A percentile compares a stretch with the other conserved stretches of the same genome.
Evolutionary conservation across 2,329 filamentous ascomycete genomes (phyloP).

Genomic region (Apiospora hydei): DNA sequence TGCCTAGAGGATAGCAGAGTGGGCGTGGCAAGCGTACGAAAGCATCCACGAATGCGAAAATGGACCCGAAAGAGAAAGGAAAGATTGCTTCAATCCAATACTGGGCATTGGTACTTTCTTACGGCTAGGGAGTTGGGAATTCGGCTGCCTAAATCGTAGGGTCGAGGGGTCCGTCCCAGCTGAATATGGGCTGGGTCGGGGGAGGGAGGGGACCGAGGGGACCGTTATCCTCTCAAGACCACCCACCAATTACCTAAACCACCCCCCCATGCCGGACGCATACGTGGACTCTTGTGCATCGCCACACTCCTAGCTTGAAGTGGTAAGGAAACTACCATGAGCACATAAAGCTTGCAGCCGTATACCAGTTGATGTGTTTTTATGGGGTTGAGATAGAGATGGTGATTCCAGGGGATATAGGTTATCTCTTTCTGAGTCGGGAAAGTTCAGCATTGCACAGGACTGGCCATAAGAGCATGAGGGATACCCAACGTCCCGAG

Average conservation of each 20-base stretch:
- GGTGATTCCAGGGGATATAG: too few relatives aligned
- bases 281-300: constrained; percentile 21
- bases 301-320: constrained; percentile 15
- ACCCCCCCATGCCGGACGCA: constrained; percentile 1
- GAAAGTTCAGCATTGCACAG: neutral
- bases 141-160: constrained; percentile 15
- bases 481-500: neutral
- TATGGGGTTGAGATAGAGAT: neutral
- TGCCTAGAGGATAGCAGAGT: neutral
- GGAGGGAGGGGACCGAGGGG: neutral
- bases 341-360: neutral
- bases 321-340: neutral
- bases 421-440: neutral
- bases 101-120: neutral
- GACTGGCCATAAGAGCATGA: neutral
- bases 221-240: neutral
- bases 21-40: constrained; percentile 20
- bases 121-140: neutral
- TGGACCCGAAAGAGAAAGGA: neutral
- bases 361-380: neutral
- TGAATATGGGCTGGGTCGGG: neutral
- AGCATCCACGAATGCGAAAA: constrained; percentile 11
- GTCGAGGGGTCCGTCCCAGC: neutral
- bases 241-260: neutral
- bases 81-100: neutral